These are phyloP conservation scores for Pythium monospermum DNA, from an alignment of 352 stramenopile genomes.

Conservation along the genomic window DNA sequence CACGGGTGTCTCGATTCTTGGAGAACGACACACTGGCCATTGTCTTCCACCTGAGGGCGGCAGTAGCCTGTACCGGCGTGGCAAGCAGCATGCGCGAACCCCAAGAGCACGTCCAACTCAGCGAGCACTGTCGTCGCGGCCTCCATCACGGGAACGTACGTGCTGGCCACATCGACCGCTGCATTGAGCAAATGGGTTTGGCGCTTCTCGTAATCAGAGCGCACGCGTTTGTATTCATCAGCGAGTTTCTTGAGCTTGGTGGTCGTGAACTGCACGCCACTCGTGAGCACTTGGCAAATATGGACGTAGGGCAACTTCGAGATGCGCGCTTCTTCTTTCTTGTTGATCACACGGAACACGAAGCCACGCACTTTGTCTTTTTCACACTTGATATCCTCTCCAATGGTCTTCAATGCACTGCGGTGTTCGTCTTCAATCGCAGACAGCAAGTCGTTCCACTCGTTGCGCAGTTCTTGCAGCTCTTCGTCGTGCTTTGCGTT, in stretches of 20 bases:
- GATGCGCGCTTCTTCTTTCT: conserved; percentile 91
- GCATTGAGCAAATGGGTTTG: conserved; percentile 89
- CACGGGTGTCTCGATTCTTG: conserved; percentile 94
- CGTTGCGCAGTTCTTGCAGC: conserved; percentile 61
- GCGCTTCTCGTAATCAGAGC: conserved; percentile 89
- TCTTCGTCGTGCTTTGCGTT: conserved; percentile 85
- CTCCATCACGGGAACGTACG: conserved; percentile 96
- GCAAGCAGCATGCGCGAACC: conserved; percentile 93
- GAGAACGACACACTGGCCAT: conserved; percentile 64
- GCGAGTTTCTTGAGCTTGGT: conserved; percentile 86
- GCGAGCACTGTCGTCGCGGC: conserved; percentile 80
- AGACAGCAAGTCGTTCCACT: conserved; percentile 66
- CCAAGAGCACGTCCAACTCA: conserved; percentile 93
- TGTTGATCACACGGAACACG: conserved; percentile 92
- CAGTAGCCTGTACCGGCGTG: conserved; percentile 85
- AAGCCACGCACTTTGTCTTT: conserved; percentile 88
- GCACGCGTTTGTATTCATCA: conserved; percentile 77
- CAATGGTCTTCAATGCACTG: conserved; percentile 52
- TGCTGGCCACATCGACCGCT: conserved; percentile 92
- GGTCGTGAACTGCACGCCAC: conserved; percentile 98
- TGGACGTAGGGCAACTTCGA: conserved; percentile 84
- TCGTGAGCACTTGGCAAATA: conserved; percentile 95
- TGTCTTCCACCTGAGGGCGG: conserved; percentile 49
- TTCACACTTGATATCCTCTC: conserved; percentile 90
- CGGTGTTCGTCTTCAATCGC: conserved; percentile 83